Conservation (phyloP, 2,329 filamentous ascomycete genomes). For the Colletotrichum sp. region DNA sequence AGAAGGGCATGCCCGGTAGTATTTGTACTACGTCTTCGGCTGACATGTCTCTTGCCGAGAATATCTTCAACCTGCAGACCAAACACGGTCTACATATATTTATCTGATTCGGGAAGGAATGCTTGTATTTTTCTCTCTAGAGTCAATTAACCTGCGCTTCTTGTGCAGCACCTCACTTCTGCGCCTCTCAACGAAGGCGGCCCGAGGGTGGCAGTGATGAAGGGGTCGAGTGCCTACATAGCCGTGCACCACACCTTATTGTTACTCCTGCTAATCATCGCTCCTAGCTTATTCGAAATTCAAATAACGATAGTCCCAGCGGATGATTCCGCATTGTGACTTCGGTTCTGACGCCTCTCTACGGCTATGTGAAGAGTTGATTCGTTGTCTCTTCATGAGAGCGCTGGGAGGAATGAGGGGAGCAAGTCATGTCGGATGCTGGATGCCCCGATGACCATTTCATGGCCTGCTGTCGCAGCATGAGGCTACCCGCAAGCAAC, state of each 20-base stretch:
- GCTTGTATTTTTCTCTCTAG: neutral
- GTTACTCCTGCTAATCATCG: too few relatives aligned
- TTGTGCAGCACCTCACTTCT: too few relatives aligned
- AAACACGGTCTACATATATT: neutral
- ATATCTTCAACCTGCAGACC: neutral
- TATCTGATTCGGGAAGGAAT: neutral
- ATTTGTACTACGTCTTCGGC: neutral
- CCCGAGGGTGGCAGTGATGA: too few relatives aligned
- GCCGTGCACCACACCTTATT: too few relatives aligned
- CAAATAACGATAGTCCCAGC: too few relatives aligned
- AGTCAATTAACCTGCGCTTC: too few relatives aligned
- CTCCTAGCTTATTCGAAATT: too few relatives aligned
- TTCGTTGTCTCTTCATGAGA: neutral
- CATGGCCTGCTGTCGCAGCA: neutral
- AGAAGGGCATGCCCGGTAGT: too few relatives aligned
- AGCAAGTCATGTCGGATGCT: neutral
- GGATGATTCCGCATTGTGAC: too few relatives aligned
- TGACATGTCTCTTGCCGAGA: neutral
- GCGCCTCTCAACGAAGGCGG: too few relatives aligned
- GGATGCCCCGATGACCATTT: neutral
- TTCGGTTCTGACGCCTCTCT: too few relatives aligned
- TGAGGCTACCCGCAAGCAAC: rapidly evolving
- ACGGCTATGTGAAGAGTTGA: neutral
- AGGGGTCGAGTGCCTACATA: too few relatives aligned
- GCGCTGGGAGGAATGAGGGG: neutral